Base-by-base conservation (phyloP, 805 yeast genomes). In the Zygoascus ofunaensis region DNA sequence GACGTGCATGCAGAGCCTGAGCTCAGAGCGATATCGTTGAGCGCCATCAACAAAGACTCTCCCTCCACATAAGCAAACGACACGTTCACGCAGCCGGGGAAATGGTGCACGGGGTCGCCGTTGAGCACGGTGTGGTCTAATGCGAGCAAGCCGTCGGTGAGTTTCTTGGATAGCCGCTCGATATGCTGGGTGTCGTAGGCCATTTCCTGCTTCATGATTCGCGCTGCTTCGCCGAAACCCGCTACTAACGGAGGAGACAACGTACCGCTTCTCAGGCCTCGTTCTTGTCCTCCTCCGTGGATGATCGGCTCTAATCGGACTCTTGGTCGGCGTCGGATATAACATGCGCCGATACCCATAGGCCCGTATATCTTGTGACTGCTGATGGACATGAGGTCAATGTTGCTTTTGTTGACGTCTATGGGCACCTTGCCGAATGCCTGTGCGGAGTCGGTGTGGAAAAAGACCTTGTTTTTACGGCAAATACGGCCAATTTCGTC, bases 1-100 rank as follows among this genome's bases (percentile, higher is more conserved):
- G 97, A 90, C 3, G 98, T 92, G 73, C 98, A 92, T 3, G 98
- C 98, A 12, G 97, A 87, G 23, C 98, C 98, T 1, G 96, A 86
- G 49, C 94, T 81, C 53, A 92, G 72, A 0, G 98, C 98, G 59
- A 92, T 87, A 62, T 92, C 98, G 63, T 90, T 89, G 61, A 92
- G 76, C 1, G 97, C 98, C 98, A 92, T 92, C 58, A 92, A 71
- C 56, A 92, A 72, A 0, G 97, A 90, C 69, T 92, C 98, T 57
- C 98, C 98, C 71, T 92, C 98, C 55, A 92, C 84, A 62, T 90
- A 92, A 3, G 97, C 97, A 68, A 92, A 92, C 7, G 97, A 89
- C 50, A 92, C 78, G 63, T 92, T 92, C 46, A 92, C 95, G 72
- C 98, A 92, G 35, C 98, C 98, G 1, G 94, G 76, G 62, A 86